phyloP scores from a whole-genome alignment of 257 asterid species.

The Verbascum thapsus region DNA sequence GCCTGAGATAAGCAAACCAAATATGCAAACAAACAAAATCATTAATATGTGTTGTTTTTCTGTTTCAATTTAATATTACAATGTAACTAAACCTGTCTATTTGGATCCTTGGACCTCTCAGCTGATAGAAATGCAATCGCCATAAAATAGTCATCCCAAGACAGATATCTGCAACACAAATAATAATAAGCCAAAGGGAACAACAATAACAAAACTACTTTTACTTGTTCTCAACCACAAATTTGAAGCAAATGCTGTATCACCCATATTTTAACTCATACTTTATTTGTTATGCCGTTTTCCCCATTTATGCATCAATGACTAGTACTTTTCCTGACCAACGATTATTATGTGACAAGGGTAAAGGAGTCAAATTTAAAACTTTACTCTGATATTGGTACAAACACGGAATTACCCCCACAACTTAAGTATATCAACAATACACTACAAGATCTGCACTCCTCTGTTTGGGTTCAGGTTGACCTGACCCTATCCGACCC shows the following conservation, averaged over 20 bases:
- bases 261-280: background rate
- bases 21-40: background rate
- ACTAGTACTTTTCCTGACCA: background rate
- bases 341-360: no score
- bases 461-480: no score
- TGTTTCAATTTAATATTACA: background rate
- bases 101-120: slow-evolving; percentile 93
- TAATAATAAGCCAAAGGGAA: slow-evolving; percentile 3
- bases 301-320: slow-evolving; percentile 17
- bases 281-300: background rate
- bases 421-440: no score
- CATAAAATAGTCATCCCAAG: slow-evolving; percentile 97
- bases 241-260: background rate
- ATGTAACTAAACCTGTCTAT: slow-evolving; percentile 67
- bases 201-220: background rate
- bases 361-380: no score
- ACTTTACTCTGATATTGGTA: no score
- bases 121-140: slow-evolving; percentile 94
- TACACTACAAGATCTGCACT: no score
- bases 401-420: no score
- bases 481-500: no score
- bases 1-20: background rate
- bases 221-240: background rate
- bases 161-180: slow-evolving; percentile 56
- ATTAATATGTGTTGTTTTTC: background rate